phyloP scores from a whole-genome alignment of 2,329 filamentous ascomycete species.

The Apiospora phragmitis region DNA sequence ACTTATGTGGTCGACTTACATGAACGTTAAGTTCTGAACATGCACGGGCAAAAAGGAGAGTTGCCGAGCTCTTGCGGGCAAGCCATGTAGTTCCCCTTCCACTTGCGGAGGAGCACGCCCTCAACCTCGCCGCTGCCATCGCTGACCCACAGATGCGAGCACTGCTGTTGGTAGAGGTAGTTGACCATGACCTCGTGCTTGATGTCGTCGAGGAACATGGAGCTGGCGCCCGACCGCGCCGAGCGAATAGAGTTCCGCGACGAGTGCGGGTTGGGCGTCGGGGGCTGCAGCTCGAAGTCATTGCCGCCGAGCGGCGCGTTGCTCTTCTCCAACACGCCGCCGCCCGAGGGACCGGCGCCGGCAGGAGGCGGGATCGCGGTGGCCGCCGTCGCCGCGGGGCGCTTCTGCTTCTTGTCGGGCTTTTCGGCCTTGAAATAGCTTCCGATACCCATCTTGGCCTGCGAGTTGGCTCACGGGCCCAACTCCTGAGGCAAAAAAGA shows the following conservation, averaged over 20 bases:
- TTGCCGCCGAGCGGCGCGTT: constrained; percentile 26
- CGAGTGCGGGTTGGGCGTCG: constrained; percentile 48
- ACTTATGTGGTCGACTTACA: constrained; percentile 40
- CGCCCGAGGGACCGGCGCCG: constrained; percentile 25
- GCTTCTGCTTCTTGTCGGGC: constrained; percentile 33
- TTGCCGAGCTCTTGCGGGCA: constrained; percentile 66
- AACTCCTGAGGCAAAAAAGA: background rate
- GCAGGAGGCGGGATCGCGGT: constrained; percentile 39
- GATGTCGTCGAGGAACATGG: constrained; percentile 67
- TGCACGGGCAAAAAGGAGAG: constrained; percentile 66
- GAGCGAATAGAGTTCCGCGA: constrained; percentile 54
- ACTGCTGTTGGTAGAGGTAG: constrained; percentile 80
- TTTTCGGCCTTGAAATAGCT: constrained; percentile 63
- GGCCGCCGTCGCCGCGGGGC: constrained; percentile 22
- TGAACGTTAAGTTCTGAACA: constrained; percentile 71
- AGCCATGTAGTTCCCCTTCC: constrained; percentile 68
- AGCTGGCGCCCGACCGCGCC: constrained; percentile 46
- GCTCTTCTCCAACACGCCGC: background rate
- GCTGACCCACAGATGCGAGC: constrained; percentile 71
- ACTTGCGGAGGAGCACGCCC: constrained; percentile 71
- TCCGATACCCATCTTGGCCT: constrained; percentile 57
- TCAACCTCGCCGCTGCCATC: constrained; percentile 68
- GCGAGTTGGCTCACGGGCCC: background rate
- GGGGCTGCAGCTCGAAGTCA: constrained; percentile 51
- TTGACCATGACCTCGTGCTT: constrained; percentile 84